Evolutionary conservation across 371 early-diverging fungal species (phyloP), one percentile per base, ranked within the genome.

Genomic region (Haplosporangium sp.): DNA sequence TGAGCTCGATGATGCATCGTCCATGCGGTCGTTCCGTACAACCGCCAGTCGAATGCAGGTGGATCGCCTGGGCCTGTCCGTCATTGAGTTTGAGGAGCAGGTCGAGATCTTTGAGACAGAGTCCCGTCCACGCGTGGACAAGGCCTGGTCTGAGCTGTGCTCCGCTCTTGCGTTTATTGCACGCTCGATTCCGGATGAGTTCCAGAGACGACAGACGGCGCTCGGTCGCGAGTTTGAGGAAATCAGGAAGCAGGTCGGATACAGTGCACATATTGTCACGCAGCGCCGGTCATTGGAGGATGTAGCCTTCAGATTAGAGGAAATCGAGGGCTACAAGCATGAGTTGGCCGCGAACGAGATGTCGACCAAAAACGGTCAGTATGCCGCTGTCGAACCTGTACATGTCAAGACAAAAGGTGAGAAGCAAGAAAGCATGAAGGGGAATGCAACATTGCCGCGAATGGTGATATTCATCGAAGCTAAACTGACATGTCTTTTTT

Each of bases 91-190:
- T 62, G 80, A 79, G 57, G 69, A 72, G 18, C 57, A 72, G 51
- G 80, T 79, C 1, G 80, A 73, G 63, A 53, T 62, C 16, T 79
- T 73, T 36, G 80, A 79, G 67, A 72, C 66, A 18, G 73, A 79
- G 59, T 72, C 80, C 8, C 73, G 80, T 1, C 80, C 80, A 4
- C 8, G 63, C 5, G 80, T 79, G 9, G 64, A 68, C 53, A 68
- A 55, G 42, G 69, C 80, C 12, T 79, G 80, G 80, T 64, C 64
- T 1, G 80, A 79, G 11, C 59, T 79, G 7, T 79, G 80, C 48
- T 68, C 68, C 0, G 51, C 80, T 4, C 55, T 79, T 7, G 65
- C 56, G 29, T 61, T 64, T 6, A 79, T 79, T 57, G 53, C 69
- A 12, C 65, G 80, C 1, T 54, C 68, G 18, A 21, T 69, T 16